These are phyloP conservation scores for Aspergillus amoenus DNA, from an alignment of 2,329 filamentous ascomycete genomes.

Conservation along the genomic window DNA sequence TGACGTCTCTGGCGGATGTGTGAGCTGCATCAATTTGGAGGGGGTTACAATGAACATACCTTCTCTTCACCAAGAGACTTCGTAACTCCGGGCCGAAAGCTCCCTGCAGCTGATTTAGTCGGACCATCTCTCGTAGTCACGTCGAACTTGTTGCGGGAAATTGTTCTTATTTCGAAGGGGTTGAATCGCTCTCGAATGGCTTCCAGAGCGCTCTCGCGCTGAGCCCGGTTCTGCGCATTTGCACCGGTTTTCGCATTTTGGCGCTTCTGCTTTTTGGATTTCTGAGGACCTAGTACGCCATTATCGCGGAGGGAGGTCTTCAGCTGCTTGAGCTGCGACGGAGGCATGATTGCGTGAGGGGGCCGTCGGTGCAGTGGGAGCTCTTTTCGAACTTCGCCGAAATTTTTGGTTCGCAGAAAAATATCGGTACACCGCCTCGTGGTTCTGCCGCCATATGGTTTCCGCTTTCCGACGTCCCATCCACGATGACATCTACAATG, in stretches of 20 bases:
- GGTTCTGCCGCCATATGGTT: conserved; percentile 28
- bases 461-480: conserved; percentile 3
- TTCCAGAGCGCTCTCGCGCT: conserved; percentile 74
- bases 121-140: conserved; percentile 65
- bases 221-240: conserved; percentile 70
- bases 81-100: conserved; percentile 76
- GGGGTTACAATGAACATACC: conserved; percentile 47
- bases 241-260: conserved; percentile 67
- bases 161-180: conserved; percentile 89
- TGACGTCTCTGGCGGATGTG: conserved; percentile 60
- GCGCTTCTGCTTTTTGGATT: conserved; percentile 93
- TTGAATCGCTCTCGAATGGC: conserved; percentile 96
- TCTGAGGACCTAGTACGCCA: conserved; percentile 84
- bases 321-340: conserved; percentile 93
- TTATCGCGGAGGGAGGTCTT: conserved; percentile 88
- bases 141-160: conserved; percentile 78
- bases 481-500: neutral
- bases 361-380: conserved; percentile 13
- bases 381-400: conserved; percentile 19
- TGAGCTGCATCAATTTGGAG: conserved; percentile 10
- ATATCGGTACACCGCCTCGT: conserved; percentile 34
- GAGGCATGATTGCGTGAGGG: conserved; percentile 65
- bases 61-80: conserved; percentile 86
- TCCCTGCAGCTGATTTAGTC: conserved; percentile 53
- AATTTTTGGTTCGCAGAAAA: conserved; percentile 33